Evolutionary conservation across 2,329 filamentous ascomycete species (phyloP), one percentile per base, ranked within the genome.

Genomic region (Camptophora hylomeconis): DNA sequence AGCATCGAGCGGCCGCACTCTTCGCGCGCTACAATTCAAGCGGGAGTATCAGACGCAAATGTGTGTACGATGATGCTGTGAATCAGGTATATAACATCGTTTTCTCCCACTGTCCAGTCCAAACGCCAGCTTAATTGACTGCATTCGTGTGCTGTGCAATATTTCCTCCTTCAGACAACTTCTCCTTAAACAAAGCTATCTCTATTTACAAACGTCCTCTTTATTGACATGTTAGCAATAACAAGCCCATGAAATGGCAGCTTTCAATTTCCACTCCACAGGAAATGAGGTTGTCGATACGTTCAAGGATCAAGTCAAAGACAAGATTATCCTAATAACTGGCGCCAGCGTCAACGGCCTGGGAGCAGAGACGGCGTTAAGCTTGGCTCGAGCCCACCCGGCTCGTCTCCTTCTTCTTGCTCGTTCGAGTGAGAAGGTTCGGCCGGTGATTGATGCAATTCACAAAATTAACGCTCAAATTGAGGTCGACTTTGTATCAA

Each of bases 241-340:
- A 26, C 32, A 3, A 33, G 33, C 15, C 36, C 31, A 19, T n/a
- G n/a, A n/a, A 5, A 48, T 48, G 45, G 25, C 40, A 8, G 26
- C 38, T 9, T 54, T 53, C 28, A 36, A 41, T 12, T 36, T 35
- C 7, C 32, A 44, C 26, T 51, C 49, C 3, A 47, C 41, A 13
- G 52, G 49, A 8, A 32, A 31, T 3, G 45, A 53, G 13, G 47
- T 54, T 11, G 44, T 46, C 3, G 30, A 43, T 5, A 37, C 32
- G 13, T 55, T 55, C 39, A 36, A 45, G 7, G 40, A 48, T 7
- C 26, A 37, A 7, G 46, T 56, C 17, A 41, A 41, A 26, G 39
- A 45, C 11, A 50, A n/a, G n/a, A n/a, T n/a, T n/a, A n/a, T 51
- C 28, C 27, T 51, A 10, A 38, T 53, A 14, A 42, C 42, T 12